These are phyloP conservation scores for Nakazawaea holstii DNA, from an alignment of 805 yeast species.

Conservation along the genomic window DNA sequence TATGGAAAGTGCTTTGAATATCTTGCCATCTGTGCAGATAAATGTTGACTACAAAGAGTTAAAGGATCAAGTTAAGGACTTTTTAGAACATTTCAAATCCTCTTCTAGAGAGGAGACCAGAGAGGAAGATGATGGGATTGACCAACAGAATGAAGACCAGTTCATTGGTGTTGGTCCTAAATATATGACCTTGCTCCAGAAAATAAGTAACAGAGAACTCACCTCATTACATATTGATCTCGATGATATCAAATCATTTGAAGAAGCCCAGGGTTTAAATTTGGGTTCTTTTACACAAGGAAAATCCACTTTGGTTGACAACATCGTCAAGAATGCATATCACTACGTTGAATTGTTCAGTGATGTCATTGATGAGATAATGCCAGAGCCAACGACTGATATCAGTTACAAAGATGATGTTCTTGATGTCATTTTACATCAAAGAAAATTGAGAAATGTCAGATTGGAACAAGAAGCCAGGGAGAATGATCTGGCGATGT, in stretches of 20 bases:
- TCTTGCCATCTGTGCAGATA: slow-evolving; percentile 61
- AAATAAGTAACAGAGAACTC: slow-evolving; percentile 77
- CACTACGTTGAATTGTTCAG: slow-evolving; percentile 78
- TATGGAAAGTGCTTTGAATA: slow-evolving; percentile 15
- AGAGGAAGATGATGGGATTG: slow-evolving; percentile 27
- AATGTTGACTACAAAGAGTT: slow-evolving; percentile 71
- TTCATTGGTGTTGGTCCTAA: slow-evolving; percentile 49
- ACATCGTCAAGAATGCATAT: slow-evolving; percentile 67
- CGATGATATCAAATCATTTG: slow-evolving; percentile 77
- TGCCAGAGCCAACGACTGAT: slow-evolving; percentile 85
- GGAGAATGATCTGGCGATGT: slow-evolving; percentile 41
- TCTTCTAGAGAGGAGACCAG: slow-evolving; percentile 13
- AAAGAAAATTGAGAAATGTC: slow-evolving; percentile 78
- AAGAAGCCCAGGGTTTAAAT: slow-evolving; percentile 31
- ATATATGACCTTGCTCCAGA: slow-evolving; percentile 69
- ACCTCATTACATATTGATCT: slow-evolving; percentile 68
- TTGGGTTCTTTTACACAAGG: slow-evolving; percentile 13
- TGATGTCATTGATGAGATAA: slow-evolving; percentile 65
- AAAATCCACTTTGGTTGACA: slow-evolving; percentile 38
- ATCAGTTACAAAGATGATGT: slow-evolving; percentile 83
- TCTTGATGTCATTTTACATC: slow-evolving; percentile 86
- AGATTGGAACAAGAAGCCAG: slow-evolving; percentile 63
- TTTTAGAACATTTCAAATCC: slow-evolving; percentile 61
- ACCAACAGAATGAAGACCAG: slow-evolving; percentile 26
- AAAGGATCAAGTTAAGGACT: slow-evolving; percentile 52